Percentiles rank a stretch among this genome's conserved stretches.
Conservation (phyloP, 257 asterid species). For the Nicotiana benthamiana region DNA sequence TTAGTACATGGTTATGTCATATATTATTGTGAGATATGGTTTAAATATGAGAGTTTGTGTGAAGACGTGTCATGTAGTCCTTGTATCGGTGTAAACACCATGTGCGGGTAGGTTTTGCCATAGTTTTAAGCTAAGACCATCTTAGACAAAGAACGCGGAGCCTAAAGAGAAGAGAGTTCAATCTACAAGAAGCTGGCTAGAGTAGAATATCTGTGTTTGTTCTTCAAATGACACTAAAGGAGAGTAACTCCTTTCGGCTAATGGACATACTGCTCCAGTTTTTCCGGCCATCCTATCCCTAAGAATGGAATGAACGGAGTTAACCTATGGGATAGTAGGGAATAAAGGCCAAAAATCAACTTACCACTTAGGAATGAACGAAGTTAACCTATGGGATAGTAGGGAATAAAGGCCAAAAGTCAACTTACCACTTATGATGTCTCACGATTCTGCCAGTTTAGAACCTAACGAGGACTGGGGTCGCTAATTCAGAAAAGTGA, state of each 20-base stretch:
- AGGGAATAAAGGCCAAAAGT: not conserved
- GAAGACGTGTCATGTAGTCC: too few relatives aligned
- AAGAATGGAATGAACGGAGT: not conserved
- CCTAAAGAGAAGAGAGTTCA: not conserved
- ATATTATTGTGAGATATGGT: too few relatives aligned
- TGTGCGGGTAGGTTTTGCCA: too few relatives aligned
- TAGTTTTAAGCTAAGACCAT: not conserved
- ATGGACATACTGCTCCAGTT: conserved; percentile 5
- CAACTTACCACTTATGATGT: not conserved
- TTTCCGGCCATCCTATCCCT: conserved; percentile 11
- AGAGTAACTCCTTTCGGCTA: not conserved
- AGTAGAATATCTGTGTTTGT: too few relatives aligned
- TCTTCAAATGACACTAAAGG: not conserved
- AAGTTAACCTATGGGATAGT: not conserved
- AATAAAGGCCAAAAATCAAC: not conserved
- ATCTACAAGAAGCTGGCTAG: not conserved
- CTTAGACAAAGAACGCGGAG: not conserved
- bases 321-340: not conserved
- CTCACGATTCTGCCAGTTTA: not conserved
- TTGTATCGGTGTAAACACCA: too few relatives aligned
- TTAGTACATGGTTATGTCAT: too few relatives aligned
- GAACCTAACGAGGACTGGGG: not conserved
- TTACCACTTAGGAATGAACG: not conserved
- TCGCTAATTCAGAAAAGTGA: not conserved
- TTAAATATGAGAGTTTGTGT: too few relatives aligned